Conservation (phyloP, 2,329 filamentous ascomycete genomes). For the Neofusicoccum laricinum region DNA sequence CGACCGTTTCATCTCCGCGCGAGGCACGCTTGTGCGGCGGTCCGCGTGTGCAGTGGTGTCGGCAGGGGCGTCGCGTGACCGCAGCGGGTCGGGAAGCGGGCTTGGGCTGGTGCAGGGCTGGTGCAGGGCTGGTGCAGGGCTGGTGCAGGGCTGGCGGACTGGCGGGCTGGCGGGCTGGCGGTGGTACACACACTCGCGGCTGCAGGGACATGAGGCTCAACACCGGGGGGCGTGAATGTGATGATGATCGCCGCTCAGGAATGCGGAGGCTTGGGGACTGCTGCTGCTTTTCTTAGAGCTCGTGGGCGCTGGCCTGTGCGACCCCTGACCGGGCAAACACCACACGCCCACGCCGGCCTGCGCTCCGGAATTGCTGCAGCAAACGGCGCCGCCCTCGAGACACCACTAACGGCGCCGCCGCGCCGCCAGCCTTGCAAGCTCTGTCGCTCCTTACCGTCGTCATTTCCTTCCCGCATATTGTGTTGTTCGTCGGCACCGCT, state of each 20-base stretch:
- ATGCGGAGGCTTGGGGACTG: constrained; percentile 1
- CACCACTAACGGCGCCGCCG: neutral
- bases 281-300: neutral
- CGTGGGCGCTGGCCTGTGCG: neutral
- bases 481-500: neutral
- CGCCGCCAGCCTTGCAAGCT: neutral
- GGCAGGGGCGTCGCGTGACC: too few species aligned
- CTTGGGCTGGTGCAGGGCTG: too few species aligned
- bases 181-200: too few species aligned
- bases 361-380: neutral
- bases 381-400: neutral
- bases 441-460: constrained; percentile 1
- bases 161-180: too few species aligned
- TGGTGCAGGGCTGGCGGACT: too few species aligned
- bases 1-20: too few species aligned
- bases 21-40: too few species aligned
- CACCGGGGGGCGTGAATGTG: too few species aligned
- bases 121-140: too few species aligned
- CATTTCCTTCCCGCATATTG: neutral
- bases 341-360: neutral
- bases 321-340: constrained; percentile 12
- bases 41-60: too few species aligned
- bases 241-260: neutral
- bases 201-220: too few species aligned
- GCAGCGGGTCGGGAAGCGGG: too few species aligned